phyloP scores from a whole-genome alignment of 2,329 filamentous ascomycete genomes.

The Botryotinia globosa region DNA sequence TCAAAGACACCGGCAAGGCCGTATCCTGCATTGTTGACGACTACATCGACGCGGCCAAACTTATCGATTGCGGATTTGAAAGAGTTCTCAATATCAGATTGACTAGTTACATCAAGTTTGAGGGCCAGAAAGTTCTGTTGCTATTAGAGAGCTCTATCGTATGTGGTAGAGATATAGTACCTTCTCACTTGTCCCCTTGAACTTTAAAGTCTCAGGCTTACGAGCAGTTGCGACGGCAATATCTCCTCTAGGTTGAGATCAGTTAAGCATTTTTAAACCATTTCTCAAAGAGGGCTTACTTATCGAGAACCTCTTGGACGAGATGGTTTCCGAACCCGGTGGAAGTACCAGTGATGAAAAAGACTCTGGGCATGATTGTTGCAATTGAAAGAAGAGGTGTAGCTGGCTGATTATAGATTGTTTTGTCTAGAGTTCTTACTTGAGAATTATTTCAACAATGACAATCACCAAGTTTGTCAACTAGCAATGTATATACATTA shows the following conservation, averaged over 20 bases:
- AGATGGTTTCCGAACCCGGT: conserved; percentile 48
- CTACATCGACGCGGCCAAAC: conserved; percentile 56
- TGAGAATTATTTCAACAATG: not conserved
- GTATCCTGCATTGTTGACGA: conserved; percentile 62
- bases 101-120: conserved; percentile 54
- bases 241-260: conserved; percentile 38
- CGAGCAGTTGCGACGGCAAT: conserved; percentile 48
- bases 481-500: not conserved
- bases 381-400: not conserved
- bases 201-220: conserved; percentile 39
- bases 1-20: conserved; percentile 54
- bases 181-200: conserved; percentile 39
- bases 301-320: conserved; percentile 41
- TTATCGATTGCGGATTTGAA: conserved; percentile 43
- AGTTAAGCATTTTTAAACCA: not conserved
- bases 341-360: conserved; percentile 50
- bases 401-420: not conserved
- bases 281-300: not conserved
- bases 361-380: conserved; percentile 38
- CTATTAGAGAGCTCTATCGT: not conserved
- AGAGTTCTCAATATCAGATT: conserved; percentile 41
- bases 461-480: too few relatives aligned
- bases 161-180: conserved; percentile 22
- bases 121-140: conserved; percentile 47
- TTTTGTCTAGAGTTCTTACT: not conserved